Evolutionary conservation across 768 basidiomycete genomes (phyloP), one percentile per base, ranked within the genome.

Genomic region (Boletus vinaceobasis): DNA sequence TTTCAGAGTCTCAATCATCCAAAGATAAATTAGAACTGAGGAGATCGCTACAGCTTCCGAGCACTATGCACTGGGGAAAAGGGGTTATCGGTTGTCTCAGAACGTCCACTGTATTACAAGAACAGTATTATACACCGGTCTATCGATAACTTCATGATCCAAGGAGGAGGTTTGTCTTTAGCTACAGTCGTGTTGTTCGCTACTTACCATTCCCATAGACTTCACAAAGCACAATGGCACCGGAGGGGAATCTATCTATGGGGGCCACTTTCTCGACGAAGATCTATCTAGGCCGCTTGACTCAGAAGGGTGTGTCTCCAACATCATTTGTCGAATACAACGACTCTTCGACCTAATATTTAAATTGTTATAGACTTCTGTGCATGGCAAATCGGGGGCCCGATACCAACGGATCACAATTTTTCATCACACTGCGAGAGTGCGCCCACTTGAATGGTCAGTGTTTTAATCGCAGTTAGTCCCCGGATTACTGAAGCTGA

Each of bases 381-480:
- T 91, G 90, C 63, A 96, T 95, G 93, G 93, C 93, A 10, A 96
- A 96, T 69, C 81, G 81, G 59, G 89, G 89, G 3, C 84, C 87
- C 1, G 76, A 88, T 70, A 94, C 93, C 35, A 95, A 94, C 60
- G 85, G 86, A 36, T 89, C 87, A 1, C 93, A 95, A 59, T 95
- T 88, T 66, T 94, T 95, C 66, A 76, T 94, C 57, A 92, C 93
- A 21, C 77, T 95, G 11, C 77, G 80, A n/a, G 78, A 81, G 15
- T 84, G 88, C 56, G 82, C 85, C 4, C 89, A 92, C 66, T 69
- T 92, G 43, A 79, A 88, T 65, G 91, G 91, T 76, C 71, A 72
- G 73, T 58, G 0, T 48, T 40, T 48, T 1, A 0, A 36, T 43
- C 21, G 5, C 13, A n/a, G n/a, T 37, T 32, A 8, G 32, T 45